Evolutionary conservation across 2,329 filamentous ascomycete species (phyloP).

Genomic region (Paracorniculantispora psalliotae): DNA sequence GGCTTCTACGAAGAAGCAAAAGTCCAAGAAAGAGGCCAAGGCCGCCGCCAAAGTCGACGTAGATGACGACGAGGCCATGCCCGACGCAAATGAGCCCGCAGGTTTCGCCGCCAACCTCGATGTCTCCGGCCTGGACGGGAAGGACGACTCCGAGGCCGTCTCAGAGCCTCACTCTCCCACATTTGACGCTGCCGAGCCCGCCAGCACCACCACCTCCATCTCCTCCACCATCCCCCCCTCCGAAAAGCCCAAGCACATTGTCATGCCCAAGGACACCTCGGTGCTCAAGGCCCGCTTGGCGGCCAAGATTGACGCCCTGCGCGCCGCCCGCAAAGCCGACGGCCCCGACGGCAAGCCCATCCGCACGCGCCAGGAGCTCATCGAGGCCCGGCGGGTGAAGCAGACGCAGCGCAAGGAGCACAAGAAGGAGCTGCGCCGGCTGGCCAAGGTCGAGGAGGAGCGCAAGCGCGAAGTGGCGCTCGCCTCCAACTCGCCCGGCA

Average conservation of each 20-base stretch:
- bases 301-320: slow-evolving; percentile 77
- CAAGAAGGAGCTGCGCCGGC: slow-evolving; percentile 77
- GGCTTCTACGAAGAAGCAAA: slow-evolving; percentile 22
- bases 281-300: slow-evolving; percentile 73
- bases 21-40: slow-evolving; percentile 28
- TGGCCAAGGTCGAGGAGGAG: slow-evolving; percentile 77
- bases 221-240: slow-evolving; percentile 60
- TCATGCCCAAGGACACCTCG: slow-evolving; percentile 65
- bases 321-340: slow-evolving; percentile 82
- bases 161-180: slow-evolving; percentile 48
- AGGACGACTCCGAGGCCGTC: slow-evolving; percentile 47
- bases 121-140: slow-evolving; percentile 27
- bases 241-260: slow-evolving; percentile 60
- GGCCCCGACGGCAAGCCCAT: slow-evolving; percentile 71
- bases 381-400: slow-evolving; percentile 83
- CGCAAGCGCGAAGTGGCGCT: slow-evolving; percentile 58
- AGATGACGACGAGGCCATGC: slow-evolving; percentile 11
- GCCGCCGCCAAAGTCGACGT: slow-evolving; percentile 17
- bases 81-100: slow-evolving; percentile 18
- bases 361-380: slow-evolving; percentile 82
- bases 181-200: slow-evolving; percentile 52
- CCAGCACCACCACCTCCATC: slow-evolving; percentile 61
- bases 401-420: slow-evolving; percentile 80
- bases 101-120: slow-evolving; percentile 22
- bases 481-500: slow-evolving; percentile 56